Base-by-base conservation (phyloP, 345 rosid species). In the Litchi chinensis region DNA sequence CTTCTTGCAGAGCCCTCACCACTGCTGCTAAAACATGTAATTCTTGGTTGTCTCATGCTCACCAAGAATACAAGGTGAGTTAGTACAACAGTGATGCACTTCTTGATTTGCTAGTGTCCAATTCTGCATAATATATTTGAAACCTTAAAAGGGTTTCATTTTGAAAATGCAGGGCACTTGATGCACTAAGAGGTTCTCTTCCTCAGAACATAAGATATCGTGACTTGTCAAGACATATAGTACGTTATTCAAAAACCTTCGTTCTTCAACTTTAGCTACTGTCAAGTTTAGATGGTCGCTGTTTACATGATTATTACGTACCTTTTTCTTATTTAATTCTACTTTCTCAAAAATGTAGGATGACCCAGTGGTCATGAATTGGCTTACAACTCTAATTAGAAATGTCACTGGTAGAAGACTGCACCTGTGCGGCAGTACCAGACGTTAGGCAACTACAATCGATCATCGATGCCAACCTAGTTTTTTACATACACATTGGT, bases 31-130 rank as follows among this genome's bases (percentile, higher is more conserved):
- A 84, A 78, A 66, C 80, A 44, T 62, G 76, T 91, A 21, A 74
- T 82, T 41, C 28, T 79, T 77, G 89, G 93, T 83, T 92, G 87
- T 76, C 65, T 12, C 11, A 86, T 79, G 76, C 86, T 89, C 75
- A 89, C 97, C 11, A 56, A 77, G n/a, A 77, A 75, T 70, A 12
- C 86, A 2, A 89, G 97, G 97, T 90, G 79, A 65, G 12, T 10
- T 39, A 40, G 21, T 41, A 60, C 19, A 22, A 50, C 26, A 44
- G 40, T 39, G 68, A 57, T 26, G 18, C 43, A 21, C 63, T 52
- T 71, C 65, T 24, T 24, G 21, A 60, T 19, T 32, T 26, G 26
- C 11, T 63, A 5, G 4, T 46, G 13, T 46, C 11, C 52, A 46
- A 46, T 21, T 32, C 66, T 39, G 68, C 71, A 32, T 32, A 32